Percentiles rank a stretch among this genome's conserved stretches.
These are phyloP conservation scores for Aspergillus pseudonomiae DNA, from an alignment of 2,329 filamentous ascomycete species.

Conservation along the genomic window DNA sequence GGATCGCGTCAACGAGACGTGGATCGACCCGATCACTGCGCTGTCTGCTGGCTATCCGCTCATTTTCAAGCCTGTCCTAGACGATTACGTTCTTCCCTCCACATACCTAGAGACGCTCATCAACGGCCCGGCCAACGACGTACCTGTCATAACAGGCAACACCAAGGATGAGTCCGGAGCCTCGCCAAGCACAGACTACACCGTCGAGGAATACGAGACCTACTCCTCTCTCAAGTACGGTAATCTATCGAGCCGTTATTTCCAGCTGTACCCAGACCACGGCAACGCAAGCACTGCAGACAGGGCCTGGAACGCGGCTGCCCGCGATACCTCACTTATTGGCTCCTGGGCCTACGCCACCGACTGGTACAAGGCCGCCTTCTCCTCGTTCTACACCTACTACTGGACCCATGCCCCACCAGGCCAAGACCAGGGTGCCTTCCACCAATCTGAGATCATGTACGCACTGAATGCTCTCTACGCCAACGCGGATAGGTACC, in stretches of 20 bases:
- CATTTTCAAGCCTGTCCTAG: slow-evolving; percentile 34
- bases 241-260: slow-evolving; percentile 27
- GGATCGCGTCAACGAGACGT: slow-evolving; percentile 27
- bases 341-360: slow-evolving; percentile 34
- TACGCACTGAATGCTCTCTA: slow-evolving; percentile 44
- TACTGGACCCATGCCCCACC: slow-evolving; percentile 43
- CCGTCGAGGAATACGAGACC: slow-evolving; percentile 28
- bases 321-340: slow-evolving; percentile 28
- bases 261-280: slow-evolving; percentile 32
- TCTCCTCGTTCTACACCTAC: slow-evolving; percentile 38
- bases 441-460: slow-evolving; percentile 44
- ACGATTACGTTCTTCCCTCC: slow-evolving; percentile 29
- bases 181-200: slow-evolving; percentile 24
- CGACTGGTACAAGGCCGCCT: slow-evolving; percentile 30
- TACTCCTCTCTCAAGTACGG: slow-evolving; percentile 35
- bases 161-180: slow-evolving; percentile 39
- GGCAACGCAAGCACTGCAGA: slow-evolving; percentile 23
- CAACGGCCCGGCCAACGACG: slow-evolving; percentile 36
- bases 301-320: slow-evolving; percentile 30
- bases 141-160: slow-evolving; percentile 42
- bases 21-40: slow-evolving; percentile 8
- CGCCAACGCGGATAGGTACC: slow-evolving; percentile 25
- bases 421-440: slow-evolving; percentile 38
- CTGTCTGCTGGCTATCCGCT: slow-evolving; percentile 17
- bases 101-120: slow-evolving; percentile 30